Percentiles rank a stretch among this genome's conserved stretches.
phyloP scores from a whole-genome alignment of 306 rosid species.

The Trifolium repens region DNA sequence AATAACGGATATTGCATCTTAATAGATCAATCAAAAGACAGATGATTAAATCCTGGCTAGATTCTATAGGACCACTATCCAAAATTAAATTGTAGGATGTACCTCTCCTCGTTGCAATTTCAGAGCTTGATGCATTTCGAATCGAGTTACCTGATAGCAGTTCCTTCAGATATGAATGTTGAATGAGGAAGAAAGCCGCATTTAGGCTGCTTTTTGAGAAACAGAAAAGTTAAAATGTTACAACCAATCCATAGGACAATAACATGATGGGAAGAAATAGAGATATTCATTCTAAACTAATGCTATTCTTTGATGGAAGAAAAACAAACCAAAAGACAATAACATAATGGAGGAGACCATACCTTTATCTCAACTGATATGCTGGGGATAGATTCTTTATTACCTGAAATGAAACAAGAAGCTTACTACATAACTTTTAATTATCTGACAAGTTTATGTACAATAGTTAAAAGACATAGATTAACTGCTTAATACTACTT shows the following conservation, averaged over 20 bases:
- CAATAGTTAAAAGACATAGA: neutral
- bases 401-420: conserved; percentile 58
- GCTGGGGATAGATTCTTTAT: conserved; percentile 56
- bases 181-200: conserved; percentile 91
- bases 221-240: conserved; percentile 22
- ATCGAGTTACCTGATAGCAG: conserved; percentile 68
- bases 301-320: neutral
- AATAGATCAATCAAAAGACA: conserved; percentile 12
- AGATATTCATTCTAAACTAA: conserved; percentile 19
- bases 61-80: conserved; percentile 5
- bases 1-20: neutral
- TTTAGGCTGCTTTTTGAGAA: conserved; percentile 68
- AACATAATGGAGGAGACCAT: conserved; percentile 17
- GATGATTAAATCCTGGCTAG: conserved; percentile 17
- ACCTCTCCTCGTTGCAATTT: conserved; percentile 86
- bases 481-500: neutral
- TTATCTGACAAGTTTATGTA: conserved; percentile 13
- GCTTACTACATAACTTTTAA: conserved; percentile 29
- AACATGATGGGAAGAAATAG: neutral
- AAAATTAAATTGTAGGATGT: conserved; percentile 21
- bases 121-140: conserved; percentile 91
- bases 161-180: conserved; percentile 72
- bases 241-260: conserved; percentile 17
- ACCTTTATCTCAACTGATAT: conserved; percentile 96
- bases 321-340: conserved; percentile 20